Percentiles rank a stretch among this genome's conserved stretches.
Evolutionary conservation across 1,284 basidiomycete species (phyloP).

Genomic region (Heterobasidion occidentale): DNA sequence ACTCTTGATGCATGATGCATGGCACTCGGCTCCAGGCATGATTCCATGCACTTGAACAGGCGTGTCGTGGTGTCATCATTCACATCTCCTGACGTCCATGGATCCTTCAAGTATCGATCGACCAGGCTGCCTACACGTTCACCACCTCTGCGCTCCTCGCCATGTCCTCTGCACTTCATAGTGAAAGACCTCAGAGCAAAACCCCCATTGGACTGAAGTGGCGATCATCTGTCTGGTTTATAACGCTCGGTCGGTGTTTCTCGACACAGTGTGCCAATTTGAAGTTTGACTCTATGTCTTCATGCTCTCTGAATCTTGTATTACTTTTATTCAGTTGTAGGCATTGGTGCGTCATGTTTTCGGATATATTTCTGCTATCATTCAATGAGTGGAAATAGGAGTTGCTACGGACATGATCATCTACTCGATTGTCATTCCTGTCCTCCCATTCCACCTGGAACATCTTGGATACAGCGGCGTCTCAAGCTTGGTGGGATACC

Average conservation of each 20-base stretch:
- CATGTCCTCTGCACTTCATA: background rate
- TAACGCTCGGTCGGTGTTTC: background rate
- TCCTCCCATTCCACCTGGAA: conserved; percentile 69
- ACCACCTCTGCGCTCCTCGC: too few species aligned
- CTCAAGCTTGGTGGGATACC: conserved; percentile 59
- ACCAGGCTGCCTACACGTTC: too few species aligned
- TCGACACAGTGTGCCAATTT: background rate
- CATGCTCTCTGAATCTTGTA: background rate
- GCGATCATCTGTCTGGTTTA: background rate
- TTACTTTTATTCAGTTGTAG: background rate
- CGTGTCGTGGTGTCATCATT: too few species aligned
- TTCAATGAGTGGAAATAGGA: conserved; percentile 29
- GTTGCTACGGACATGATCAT: conserved; percentile 56
- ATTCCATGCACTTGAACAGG: too few species aligned
- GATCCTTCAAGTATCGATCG: too few species aligned
- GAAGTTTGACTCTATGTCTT: background rate
- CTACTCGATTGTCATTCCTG: conserved; percentile 67
- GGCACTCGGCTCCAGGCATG: too few species aligned
- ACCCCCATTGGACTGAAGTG: background rate
- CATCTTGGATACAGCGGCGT: conserved; percentile 41
- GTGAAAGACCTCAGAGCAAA: background rate
- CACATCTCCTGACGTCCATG: too few species aligned
- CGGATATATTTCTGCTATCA: background rate
- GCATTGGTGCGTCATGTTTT: background rate
- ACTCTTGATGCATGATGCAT: too few species aligned